Conservation (phyloP, 2,329 filamentous ascomycete species). For the Alternaria sp. region DNA sequence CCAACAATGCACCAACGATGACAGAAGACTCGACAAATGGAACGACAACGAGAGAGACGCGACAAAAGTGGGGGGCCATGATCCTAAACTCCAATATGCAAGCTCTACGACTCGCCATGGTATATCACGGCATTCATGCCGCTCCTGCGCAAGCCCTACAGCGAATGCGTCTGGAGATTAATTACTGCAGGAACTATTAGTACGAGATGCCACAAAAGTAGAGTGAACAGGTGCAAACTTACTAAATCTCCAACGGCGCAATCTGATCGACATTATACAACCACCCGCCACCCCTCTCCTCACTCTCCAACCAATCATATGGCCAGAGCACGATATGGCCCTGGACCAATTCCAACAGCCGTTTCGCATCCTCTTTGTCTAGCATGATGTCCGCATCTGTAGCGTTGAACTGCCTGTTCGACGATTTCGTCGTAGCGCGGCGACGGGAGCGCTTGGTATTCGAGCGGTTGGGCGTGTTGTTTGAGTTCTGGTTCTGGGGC, state of each 20-base stretch:
- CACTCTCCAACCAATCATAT: conserved; percentile 85
- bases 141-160: neutral
- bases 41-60: neutral
- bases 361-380: conserved; percentile 76
- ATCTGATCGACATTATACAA: conserved; percentile 95
- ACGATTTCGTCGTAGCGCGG: conserved; percentile 73
- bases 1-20: neutral
- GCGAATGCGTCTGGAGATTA: neutral
- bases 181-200: neutral
- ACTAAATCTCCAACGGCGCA: conserved; percentile 93
- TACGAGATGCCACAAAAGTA: too few relatives aligned
- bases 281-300: conserved; percentile 95
- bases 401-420: conserved; percentile 66
- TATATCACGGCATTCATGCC: neutral
- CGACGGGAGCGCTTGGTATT: conserved; percentile 58
- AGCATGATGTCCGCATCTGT: conserved; percentile 73
- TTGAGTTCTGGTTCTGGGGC: neutral
- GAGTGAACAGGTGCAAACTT: too few relatives aligned
- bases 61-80: neutral
- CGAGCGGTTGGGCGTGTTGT: conserved; percentile 17
- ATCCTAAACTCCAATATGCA: neutral
- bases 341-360: conserved; percentile 80
- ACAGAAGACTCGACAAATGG: neutral
- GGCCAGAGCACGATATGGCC: conserved; percentile 91
- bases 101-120: neutral